Evolutionary conservation across 2,329 filamentous ascomycete genomes (phyloP).

Genomic region (Pseudocercospora macadamiae): DNA sequence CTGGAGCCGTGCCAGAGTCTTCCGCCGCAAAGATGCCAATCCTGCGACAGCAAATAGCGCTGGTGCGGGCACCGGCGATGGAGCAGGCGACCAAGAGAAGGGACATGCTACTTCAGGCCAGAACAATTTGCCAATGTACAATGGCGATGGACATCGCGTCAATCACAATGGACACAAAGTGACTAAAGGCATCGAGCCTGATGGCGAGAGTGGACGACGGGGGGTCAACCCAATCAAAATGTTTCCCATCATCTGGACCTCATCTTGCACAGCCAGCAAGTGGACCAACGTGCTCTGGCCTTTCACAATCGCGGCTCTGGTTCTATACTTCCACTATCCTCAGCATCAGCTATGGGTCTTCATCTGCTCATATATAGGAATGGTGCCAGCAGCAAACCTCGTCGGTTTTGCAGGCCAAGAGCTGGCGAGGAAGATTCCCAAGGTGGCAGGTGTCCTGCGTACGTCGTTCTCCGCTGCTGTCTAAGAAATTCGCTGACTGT

Average conservation of each 20-base stretch:
- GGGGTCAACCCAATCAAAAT: conserved; percentile 51
- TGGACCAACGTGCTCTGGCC: conserved; percentile 56
- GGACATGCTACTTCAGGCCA: conserved; percentile 8
- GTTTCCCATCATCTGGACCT: conserved; percentile 47
- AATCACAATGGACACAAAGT: conserved; percentile 51
- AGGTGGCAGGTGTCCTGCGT: conserved; percentile 68
- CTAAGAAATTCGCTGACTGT: too few species aligned
- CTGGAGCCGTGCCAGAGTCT: conserved; percentile 18
- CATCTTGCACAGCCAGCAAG: conserved; percentile 50
- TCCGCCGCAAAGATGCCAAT: conserved; percentile 26
- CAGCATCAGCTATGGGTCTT: conserved; percentile 48
- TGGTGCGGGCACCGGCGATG: conserved; percentile 16
- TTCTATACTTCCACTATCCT: conserved; percentile 46
- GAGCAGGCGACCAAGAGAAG: conserved; percentile 20
- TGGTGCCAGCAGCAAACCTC: conserved; percentile 55
- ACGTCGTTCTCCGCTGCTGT: too few species aligned
- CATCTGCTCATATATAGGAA: conserved; percentile 53
- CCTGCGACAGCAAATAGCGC: conserved; percentile 20
- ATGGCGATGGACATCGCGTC: conserved; percentile 35
- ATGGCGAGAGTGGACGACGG: conserved; percentile 52
- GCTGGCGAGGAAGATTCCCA: conserved; percentile 72
- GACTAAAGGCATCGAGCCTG: conserved; percentile 46
- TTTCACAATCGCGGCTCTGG: conserved; percentile 51
- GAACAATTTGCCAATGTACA: conserved; percentile 28
- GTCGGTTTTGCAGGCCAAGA: conserved; percentile 68